Evolutionary conservation across 108 stramenopile species (phyloP), one percentile per base, ranked within the genome.

Genomic region (Nannochloropsis granulata): DNA sequence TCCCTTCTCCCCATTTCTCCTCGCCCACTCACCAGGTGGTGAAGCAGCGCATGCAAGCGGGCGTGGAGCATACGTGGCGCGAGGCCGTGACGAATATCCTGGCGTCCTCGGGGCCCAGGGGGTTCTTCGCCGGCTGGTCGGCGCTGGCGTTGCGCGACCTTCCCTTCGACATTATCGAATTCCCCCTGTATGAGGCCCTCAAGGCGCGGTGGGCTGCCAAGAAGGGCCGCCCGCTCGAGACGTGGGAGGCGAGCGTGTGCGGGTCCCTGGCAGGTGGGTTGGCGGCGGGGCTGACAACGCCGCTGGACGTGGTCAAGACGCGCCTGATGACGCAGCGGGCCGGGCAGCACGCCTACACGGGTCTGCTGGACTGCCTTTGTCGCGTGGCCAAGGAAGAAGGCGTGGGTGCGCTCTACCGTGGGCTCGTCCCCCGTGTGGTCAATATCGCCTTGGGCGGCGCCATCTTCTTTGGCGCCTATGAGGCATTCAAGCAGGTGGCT

Each of bases 371-470:
- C 82, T 87, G 86, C 42, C 44, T 92, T 11, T 34, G 44, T 26
- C 24, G 88, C 1, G 85, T 92, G 25, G 78, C 45, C 2, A 21
- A 21, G n/a, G 90, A 91, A 12, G 92, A 90, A 46, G 91, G 92
- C 45, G 24, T 83, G 42, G 78, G 45, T 23, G 91, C 91, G 79
- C 86, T 99, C 34, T 91, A 94, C 79, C 90, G 92, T 82, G 98
- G 98, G 13, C 90, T 97, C 23, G 94, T 94, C 84, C 97, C 98
- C 3, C 91, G 99, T 71, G 96, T 98, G 26, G 92, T 97, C 88
- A 97, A 96, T 94, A 98, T 99, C 83, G 94, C 95, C 0, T 92
- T 99, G 42, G 99, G 99, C 34, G 99, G 99, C 13, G 96, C 97
- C 92, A 94, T 99, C 44, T 99, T 98, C 87, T 98, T 99, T 88